phyloP scores from a whole-genome alignment of 169 alveolate genomes.

The Plasmodium berghei region DNA sequence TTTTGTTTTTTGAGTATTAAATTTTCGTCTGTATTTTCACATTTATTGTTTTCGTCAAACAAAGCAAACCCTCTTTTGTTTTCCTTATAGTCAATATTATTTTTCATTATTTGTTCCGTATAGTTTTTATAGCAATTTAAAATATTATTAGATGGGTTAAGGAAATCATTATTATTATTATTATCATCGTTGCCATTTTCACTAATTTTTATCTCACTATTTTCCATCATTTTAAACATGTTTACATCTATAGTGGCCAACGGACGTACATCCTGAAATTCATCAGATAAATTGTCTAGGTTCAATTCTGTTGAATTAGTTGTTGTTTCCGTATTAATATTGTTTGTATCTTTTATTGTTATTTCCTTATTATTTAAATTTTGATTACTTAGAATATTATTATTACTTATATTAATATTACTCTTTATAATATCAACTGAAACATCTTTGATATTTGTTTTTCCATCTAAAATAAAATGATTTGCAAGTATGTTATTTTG shows the following conservation, averaged over 20 bases:
- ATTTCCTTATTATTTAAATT: background rate
- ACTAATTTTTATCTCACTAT: background rate
- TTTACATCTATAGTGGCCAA: background rate
- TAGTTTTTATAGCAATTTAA: background rate
- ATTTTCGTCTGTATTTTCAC: slow-evolving; percentile 38
- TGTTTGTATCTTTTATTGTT: background rate
- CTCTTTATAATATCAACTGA: background rate
- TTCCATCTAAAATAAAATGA: slow-evolving; percentile 7
- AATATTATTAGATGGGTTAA: no score
- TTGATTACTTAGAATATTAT: slow-evolving; percentile 9
- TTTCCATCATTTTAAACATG: background rate
- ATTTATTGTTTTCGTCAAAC: slow-evolving; percentile 39
- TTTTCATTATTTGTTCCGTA: background rate
- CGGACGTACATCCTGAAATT: slow-evolving; percentile 15
- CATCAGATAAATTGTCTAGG: background rate
- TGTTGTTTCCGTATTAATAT: background rate
- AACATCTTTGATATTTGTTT: background rate
- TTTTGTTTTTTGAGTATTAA: slow-evolving; percentile 15
- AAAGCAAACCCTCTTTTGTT: slow-evolving; percentile 25
- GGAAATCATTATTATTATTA: no score
- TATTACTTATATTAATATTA: background rate
- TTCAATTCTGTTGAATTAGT: background rate
- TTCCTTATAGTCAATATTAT: slow-evolving; percentile 8
- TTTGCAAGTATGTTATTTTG: slow-evolving; percentile 1
- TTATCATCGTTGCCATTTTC: background rate